phyloP scores from a whole-genome alignment of 169 alveolate genomes.

The Eimeria maxima region DNA sequence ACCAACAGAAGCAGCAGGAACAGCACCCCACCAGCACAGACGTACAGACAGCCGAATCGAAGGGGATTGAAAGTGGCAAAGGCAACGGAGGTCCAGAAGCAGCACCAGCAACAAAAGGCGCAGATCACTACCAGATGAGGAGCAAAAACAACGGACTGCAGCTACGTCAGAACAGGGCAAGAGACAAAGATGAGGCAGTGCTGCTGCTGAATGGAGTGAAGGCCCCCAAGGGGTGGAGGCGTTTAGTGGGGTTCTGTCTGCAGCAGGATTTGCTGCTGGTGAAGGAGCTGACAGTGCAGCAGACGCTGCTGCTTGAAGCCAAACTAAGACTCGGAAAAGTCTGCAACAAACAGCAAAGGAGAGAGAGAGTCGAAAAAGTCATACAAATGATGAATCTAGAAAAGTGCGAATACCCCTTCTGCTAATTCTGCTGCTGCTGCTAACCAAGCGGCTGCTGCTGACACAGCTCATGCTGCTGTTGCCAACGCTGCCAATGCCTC shows the following conservation, averaged over 20 bases:
- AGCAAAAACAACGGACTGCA: not conserved
- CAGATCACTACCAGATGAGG: not conserved
- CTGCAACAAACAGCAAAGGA: not conserved
- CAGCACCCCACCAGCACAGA: not conserved
- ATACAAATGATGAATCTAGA: conserved; percentile 20
- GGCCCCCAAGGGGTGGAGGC: conserved; percentile 38
- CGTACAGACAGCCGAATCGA: not conserved
- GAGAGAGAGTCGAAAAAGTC: conserved; percentile 52
- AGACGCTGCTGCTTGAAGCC: conserved; percentile 75
- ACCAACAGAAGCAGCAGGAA: not conserved
- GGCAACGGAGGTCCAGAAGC: not conserved
- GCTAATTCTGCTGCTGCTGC: not conserved
- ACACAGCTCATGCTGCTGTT: too few species aligned
- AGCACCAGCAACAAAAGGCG: not conserved
- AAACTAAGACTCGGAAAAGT: conserved; percentile 53
- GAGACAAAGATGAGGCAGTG: not conserved
- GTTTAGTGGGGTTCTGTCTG: conserved; percentile 28
- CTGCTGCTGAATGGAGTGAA: conserved; percentile 38
- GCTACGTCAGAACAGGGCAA: not conserved
- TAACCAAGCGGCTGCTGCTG: not conserved
- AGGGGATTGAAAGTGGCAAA: not conserved
- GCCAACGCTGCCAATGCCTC: too few species aligned
- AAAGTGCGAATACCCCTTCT: not conserved
- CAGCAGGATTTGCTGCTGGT: conserved; percentile 70
- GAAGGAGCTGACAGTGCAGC: conserved; percentile 69